Conservation (phyloP, 495 filamentous ascomycete species). For the Astrothelium subdiscretum region DNA sequence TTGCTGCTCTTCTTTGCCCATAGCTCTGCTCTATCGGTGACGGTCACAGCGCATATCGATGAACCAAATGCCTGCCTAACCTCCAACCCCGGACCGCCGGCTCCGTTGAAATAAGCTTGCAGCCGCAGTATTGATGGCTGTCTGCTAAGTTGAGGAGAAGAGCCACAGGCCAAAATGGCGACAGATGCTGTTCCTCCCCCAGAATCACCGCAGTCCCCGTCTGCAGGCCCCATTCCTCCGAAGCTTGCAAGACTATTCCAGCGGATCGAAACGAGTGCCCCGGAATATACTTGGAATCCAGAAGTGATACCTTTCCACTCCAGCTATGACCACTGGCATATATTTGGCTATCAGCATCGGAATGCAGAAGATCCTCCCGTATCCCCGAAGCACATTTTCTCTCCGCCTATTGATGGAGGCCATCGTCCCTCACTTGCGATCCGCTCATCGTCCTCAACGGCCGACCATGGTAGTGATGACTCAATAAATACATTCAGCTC, state of each 20-base stretch:
- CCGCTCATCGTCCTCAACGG: neutral
- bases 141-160: neutral
- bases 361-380: neutral
- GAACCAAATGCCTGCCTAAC: neutral
- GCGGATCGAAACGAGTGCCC: slow-evolving; percentile 1
- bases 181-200: neutral
- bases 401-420: neutral
- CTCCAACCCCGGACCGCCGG: neutral
- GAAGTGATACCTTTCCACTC: slow-evolving; percentile 19
- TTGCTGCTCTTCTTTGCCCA: neutral
- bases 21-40: neutral
- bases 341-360: slow-evolving; percentile 19
- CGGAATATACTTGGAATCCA: slow-evolving; percentile 18
- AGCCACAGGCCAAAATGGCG: neutral
- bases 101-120: neutral
- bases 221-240: neutral
- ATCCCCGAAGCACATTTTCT: neutral
- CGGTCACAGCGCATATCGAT: neutral
- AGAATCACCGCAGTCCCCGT: neutral
- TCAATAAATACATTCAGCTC: neutral
- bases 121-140: neutral
- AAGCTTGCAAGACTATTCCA: neutral
- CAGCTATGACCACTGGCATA: slow-evolving; percentile 32
- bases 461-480: neutral
- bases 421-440: neutral